These are phyloP conservation scores for Salix koriyanagi DNA, from an alignment of 345 rosid genomes.

Conservation along the genomic window DNA sequence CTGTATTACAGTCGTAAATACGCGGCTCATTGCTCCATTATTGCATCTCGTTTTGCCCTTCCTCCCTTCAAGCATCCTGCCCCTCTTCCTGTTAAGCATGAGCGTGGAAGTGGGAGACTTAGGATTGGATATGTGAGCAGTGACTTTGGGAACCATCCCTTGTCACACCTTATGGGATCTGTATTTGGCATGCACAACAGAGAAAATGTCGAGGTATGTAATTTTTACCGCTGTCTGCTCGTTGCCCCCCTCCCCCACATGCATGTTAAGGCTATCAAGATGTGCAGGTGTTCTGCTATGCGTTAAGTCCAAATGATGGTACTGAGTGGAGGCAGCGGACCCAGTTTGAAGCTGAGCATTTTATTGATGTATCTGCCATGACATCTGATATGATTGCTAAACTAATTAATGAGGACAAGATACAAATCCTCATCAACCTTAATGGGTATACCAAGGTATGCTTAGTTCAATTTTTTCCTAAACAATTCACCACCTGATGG, in stretches of 20 bases:
- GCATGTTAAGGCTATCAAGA: slow-evolving; percentile 3
- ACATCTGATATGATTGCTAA: slow-evolving; percentile 82
- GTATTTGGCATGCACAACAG: slow-evolving; percentile 96
- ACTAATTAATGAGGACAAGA: slow-evolving; percentile 73
- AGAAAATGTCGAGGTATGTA: slow-evolving; percentile 77
- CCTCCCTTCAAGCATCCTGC: slow-evolving; percentile 70
- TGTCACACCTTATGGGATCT: slow-evolving; percentile 99
- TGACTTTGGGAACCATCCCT: slow-evolving; percentile 95
- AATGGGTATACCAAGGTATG: slow-evolving; percentile 95
- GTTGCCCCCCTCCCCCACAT: neutral
- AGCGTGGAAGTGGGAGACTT: slow-evolving; percentile 60
- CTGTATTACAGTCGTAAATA: slow-evolving; percentile 69
- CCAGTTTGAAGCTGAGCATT: slow-evolving; percentile 89
- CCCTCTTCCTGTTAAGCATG: slow-evolving; percentile 54
- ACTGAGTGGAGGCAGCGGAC: slow-evolving; percentile 96
- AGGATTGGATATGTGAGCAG: slow-evolving; percentile 95
- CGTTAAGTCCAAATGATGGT: slow-evolving; percentile 88
- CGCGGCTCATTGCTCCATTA: slow-evolving; percentile 84
- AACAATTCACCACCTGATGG: neutral
- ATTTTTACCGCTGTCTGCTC: neutral
- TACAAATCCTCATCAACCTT: slow-evolving; percentile 85
- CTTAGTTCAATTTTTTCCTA: neutral
- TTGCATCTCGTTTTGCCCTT: slow-evolving; percentile 84
- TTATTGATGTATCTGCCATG: slow-evolving; percentile 84
- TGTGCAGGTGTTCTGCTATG: slow-evolving; percentile 87